Percentiles rank a stretch among this genome's conserved stretches.
phyloP scores from a whole-genome alignment of 768 basidiomycete genomes.

The Kwoniella sp. region DNA sequence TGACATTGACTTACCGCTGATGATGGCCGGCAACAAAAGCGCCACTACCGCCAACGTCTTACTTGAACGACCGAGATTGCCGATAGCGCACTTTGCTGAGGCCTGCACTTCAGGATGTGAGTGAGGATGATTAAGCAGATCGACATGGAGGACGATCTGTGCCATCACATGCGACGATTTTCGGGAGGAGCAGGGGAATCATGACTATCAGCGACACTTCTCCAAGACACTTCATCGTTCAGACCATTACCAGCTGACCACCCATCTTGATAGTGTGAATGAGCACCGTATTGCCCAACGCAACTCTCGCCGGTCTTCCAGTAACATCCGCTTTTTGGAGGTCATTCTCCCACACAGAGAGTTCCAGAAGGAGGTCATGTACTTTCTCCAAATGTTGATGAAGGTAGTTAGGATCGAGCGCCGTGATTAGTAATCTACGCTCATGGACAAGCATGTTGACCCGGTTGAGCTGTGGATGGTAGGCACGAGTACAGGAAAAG shows the following conservation, averaged over 20 bases:
- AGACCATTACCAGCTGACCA: neutral
- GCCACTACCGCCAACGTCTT: neutral
- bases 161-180: too few relatives aligned
- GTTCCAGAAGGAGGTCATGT: conserved; percentile 24
- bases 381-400: conserved; percentile 18
- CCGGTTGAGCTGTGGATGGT: conserved; percentile 19
- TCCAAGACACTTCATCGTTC: too few relatives aligned
- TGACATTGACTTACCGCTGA: conserved; percentile 14
- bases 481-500: too few relatives aligned
- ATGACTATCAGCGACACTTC: too few relatives aligned
- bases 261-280: conserved; percentile 13
- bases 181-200: too few relatives aligned
- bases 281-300: conserved; percentile 13
- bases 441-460: conserved; percentile 30
- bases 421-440: neutral
- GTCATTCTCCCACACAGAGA: conserved; percentile 20
- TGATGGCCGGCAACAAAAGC: conserved; percentile 9
- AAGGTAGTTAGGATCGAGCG: conserved; percentile 7
- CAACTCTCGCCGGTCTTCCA: conserved; percentile 2
- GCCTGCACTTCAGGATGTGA: conserved; percentile 17
- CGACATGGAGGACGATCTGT: conserved; percentile 24
- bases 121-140: conserved; percentile 20
- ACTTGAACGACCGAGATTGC: conserved; percentile 2
- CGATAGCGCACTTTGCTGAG: conserved; percentile 13
- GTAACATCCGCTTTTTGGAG: conserved; percentile 7